Evolutionary conservation across 441 rosid genomes (phyloP), one percentile per base, ranked within the genome.

Genomic region (Brassica balearica): DNA sequence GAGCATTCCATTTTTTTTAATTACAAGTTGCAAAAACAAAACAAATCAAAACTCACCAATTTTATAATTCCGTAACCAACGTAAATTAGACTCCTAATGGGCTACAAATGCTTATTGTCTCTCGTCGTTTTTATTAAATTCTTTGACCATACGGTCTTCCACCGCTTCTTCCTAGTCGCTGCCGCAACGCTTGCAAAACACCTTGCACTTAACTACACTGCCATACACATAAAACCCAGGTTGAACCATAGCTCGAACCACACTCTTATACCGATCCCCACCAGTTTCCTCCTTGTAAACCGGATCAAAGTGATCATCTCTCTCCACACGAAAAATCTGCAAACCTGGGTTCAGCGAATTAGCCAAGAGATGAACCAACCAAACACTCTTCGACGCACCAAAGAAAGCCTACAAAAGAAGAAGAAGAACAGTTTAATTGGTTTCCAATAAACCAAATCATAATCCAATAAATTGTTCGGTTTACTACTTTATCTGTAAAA

Each of bases 161-260:
- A 73, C 15, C 23, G 53, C 15, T 55, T 73, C 74, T 41, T 76
- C 83, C 53, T 80, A 77, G 9, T 71, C 67, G 61, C 29, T 75
- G 11, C 77, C 74, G 20, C 83, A 60, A 84, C 90, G 86, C 87
- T 91, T 84, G 87, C 98, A 91, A 27, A 93, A 80, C 53, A 90
- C 97, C 86, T 93, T 91, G 87, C 96, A 92, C 89, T 93, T 91
- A 83, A 95, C 84, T 83, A 88, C 94, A 66, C 86, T 89, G 65
- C 88, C 89, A 73, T 86, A 90, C 32, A 95, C 97, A 71, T 93
- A 92, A 80, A 96, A 96, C 72, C 99, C 99, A 0, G 99, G 98
- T n/a, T 92, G 87, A 12, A 88, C 90, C 99, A 96, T 92, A 76
- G 89, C 85, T 78, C 93, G 81, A 72, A 93, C 95, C 84, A 92